Conservation (phyloP, 495 filamentous ascomycete species). For the Xylaria nigripes region DNA sequence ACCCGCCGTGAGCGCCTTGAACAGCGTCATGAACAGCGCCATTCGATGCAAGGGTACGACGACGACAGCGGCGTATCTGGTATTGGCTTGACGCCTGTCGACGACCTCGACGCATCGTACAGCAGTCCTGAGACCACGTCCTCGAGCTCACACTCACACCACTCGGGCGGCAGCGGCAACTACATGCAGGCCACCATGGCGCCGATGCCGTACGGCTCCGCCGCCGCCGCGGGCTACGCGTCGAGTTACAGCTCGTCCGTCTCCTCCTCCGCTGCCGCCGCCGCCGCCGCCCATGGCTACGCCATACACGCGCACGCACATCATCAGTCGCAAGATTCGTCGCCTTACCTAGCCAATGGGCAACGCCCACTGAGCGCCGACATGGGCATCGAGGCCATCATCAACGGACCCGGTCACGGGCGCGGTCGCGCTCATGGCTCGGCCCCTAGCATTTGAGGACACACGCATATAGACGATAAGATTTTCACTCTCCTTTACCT, state of each 20-base stretch:
- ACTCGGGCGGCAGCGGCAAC: conserved; percentile 24
- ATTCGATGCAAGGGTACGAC: conserved; percentile 35
- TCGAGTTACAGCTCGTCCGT: conserved; percentile 28
- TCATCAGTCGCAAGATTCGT: conserved; percentile 31
- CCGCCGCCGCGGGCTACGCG: conserved; percentile 21
- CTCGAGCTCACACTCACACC: conserved; percentile 23
- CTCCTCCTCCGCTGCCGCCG: conserved; percentile 21
- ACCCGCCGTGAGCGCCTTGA: conserved; percentile 45
- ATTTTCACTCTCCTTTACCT: not conserved
- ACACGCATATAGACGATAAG: not conserved
- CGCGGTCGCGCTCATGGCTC: conserved; percentile 2
- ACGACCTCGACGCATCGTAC: conserved; percentile 41
- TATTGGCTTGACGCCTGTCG: conserved; percentile 43
- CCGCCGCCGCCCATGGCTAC: conserved; percentile 32
- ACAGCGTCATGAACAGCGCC: conserved; percentile 28
- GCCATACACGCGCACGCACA: conserved; percentile 31
- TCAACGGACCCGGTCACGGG: conserved; percentile 36
- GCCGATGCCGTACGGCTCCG: conserved; percentile 16
- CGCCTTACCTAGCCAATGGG: conserved; percentile 39
- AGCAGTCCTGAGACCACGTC: conserved; percentile 40
- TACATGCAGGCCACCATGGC: conserved; percentile 23
- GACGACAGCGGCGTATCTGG: conserved; percentile 43
- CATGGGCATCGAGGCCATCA: conserved; percentile 50
- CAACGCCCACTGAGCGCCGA: conserved; percentile 45
- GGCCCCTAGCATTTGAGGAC: conserved; percentile 9